A percentile compares a stretch with the other conserved stretches of the same genome.
These are phyloP conservation scores for Thielaviopsis cerberus DNA, from an alignment of 2,329 filamentous ascomycete genomes.

Conservation along the genomic window DNA sequence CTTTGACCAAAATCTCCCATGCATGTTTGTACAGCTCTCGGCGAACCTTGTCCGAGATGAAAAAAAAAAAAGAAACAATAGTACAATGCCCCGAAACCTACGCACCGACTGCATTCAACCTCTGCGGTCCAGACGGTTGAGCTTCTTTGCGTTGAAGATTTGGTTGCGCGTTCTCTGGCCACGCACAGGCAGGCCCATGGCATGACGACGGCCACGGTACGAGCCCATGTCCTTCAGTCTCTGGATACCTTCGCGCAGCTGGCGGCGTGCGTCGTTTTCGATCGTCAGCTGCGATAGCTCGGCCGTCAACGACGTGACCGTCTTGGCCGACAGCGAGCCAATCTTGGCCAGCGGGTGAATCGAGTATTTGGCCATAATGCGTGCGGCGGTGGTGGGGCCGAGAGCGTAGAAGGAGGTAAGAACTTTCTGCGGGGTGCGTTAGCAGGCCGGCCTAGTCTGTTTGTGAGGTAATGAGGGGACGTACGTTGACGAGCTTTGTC, in stretches of 20 bases:
- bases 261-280: conserved; percentile 66
- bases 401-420: conserved; percentile 78
- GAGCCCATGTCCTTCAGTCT: conserved; percentile 78
- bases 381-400: conserved; percentile 47
- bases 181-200: conserved; percentile 77
- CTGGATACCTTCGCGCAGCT: conserved; percentile 68
- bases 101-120: conserved; percentile 16
- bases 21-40: conserved; percentile 2
- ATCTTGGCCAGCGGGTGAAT: conserved; percentile 73
- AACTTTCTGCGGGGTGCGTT: conserved; percentile 33
- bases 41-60: neutral
- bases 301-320: conserved; percentile 62
- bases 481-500: conserved; percentile 63
- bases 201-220: conserved; percentile 76
- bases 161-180: conserved; percentile 76
- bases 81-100: neutral
- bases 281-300: conserved; percentile 84
- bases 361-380: conserved; percentile 71
- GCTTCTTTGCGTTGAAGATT: conserved; percentile 39
- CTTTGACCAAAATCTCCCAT: neutral
- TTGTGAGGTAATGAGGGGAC: conserved; percentile 10
- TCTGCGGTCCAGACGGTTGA: conserved; percentile 38
- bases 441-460: neutral
- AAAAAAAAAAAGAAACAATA: neutral
- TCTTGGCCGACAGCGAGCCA: conserved; percentile 54